Percentiles rank a stretch among this genome's conserved stretches.
phyloP scores from a whole-genome alignment of 768 basidiomycete genomes.

The Chlorophyllum brunneum region DNA sequence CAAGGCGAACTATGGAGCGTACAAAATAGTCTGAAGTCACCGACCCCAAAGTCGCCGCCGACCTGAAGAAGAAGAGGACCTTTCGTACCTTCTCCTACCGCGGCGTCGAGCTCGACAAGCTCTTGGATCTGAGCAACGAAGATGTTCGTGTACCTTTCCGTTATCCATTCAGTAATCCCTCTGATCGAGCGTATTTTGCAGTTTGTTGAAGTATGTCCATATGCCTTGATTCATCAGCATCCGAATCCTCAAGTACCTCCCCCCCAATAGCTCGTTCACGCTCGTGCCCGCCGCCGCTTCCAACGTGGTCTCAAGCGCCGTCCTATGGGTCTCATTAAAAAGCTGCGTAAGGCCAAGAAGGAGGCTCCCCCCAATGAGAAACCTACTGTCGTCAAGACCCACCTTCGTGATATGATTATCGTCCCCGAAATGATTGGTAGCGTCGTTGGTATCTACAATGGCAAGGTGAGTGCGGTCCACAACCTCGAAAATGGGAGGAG shows the following conservation, averaged over 20 bases:
- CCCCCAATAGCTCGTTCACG: conserved; percentile 80
- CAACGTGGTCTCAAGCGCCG: conserved; percentile 97
- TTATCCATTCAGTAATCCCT: not conserved
- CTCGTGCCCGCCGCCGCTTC: conserved; percentile 98
- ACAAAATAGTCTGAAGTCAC: conserved; percentile 77
- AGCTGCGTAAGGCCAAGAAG: conserved; percentile 99
- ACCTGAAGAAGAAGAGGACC: conserved; percentile 97
- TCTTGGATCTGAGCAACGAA: conserved; percentile 93
- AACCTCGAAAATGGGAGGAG: not conserved
- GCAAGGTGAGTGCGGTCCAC: conserved; percentile 58
- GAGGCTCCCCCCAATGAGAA: conserved; percentile 99
- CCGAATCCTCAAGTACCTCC: not conserved
- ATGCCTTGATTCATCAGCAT: not conserved
- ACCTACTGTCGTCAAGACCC: conserved; percentile 98
- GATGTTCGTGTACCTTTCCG: conserved; percentile 56
- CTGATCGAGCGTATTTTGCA: conserved; percentile 22
- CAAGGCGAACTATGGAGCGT: conserved; percentile 13
- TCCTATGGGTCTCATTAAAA: conserved; percentile 99
- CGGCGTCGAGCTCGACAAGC: conserved; percentile 96
- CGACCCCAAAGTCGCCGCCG: conserved; percentile 91
- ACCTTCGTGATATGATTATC: conserved; percentile 99
- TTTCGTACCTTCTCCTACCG: conserved; percentile 99
- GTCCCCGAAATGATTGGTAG: conserved; percentile 99
- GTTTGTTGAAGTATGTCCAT: conserved; percentile 72
- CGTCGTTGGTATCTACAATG: conserved; percentile 98